Evolutionary conservation across 169 alveolate genomes (phyloP).

Genomic region (Perkinsus olseni): DNA sequence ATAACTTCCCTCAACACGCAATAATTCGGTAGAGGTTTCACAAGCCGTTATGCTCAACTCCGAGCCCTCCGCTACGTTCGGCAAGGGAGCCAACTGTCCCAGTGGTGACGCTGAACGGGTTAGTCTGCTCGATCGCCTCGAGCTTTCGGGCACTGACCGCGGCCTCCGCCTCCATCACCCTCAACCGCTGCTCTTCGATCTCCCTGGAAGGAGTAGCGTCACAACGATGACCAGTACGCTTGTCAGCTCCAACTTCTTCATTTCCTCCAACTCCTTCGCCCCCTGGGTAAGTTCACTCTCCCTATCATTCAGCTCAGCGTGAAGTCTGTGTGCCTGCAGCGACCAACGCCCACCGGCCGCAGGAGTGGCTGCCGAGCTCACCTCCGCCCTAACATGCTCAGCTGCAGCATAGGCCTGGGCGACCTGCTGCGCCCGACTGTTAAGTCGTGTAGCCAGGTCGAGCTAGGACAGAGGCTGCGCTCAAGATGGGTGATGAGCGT

Average conservation of each 20-base stretch:
- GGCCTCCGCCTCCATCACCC: background rate
- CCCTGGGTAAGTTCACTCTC: background rate
- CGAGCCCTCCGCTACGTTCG: too few relatives aligned
- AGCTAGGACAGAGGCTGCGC: background rate
- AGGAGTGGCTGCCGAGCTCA: background rate
- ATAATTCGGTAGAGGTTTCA: too few relatives aligned
- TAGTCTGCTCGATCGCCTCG: background rate
- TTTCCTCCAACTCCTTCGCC: background rate
- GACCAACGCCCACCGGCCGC: background rate
- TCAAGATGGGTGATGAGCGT: background rate
- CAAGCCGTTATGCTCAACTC: too few relatives aligned
- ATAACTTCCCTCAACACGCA: too few relatives aligned
- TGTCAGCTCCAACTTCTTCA: background rate
- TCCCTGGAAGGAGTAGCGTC: background rate
- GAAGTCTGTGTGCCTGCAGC: background rate
- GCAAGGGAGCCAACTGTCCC: too few relatives aligned
- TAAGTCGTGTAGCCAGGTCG: background rate
- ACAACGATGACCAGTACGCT: background rate
- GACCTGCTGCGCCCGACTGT: background rate
- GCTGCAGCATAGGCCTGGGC: background rate
- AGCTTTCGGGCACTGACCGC: background rate
- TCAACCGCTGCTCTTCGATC: background rate
- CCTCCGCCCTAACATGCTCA: background rate
- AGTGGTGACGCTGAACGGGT: background rate
- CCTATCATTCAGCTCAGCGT: background rate